phyloP scores from a whole-genome alignment of 139 green algal genomes.

The Gonium pectorale region DNA sequence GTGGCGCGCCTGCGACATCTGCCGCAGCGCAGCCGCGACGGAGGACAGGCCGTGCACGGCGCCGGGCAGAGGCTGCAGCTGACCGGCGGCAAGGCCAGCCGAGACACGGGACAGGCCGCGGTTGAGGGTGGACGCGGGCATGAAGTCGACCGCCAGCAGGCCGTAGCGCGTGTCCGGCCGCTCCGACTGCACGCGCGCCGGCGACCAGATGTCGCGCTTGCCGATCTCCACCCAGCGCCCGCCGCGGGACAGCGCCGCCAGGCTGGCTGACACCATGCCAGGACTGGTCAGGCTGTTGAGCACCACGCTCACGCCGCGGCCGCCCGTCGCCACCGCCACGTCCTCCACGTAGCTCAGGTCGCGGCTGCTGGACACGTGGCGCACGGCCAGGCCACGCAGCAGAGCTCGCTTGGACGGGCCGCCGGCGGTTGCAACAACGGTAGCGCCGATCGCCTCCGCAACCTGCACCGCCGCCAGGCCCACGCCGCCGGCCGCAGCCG shows the following conservation, averaged over 20 bases:
- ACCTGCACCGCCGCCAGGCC: constrained; percentile 82
- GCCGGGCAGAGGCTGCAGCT: constrained; percentile 52
- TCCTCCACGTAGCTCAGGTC: constrained; percentile 51
- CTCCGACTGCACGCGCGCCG: constrained; percentile 68
- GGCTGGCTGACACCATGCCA: constrained; percentile 75
- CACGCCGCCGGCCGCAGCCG: constrained; percentile 85
- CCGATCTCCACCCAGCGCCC: constrained; percentile 88
- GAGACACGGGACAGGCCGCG: constrained; percentile 51
- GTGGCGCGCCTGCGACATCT: constrained; percentile 88
- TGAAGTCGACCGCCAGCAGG: constrained; percentile 90
- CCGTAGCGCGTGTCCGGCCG: constrained; percentile 82
- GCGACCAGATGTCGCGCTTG: constrained; percentile 90
- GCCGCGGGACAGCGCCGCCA: constrained; percentile 66
- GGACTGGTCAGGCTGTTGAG: constrained; percentile 88
- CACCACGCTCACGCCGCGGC: constrained; percentile 66
- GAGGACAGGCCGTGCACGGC: constrained; percentile 51
- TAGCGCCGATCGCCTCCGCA: constrained; percentile 50
- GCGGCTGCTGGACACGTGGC: constrained; percentile 50
- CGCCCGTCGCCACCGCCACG: background rate
- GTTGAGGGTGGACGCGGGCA: constrained; percentile 69
- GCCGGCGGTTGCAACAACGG: constrained; percentile 74
- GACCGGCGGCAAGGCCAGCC: constrained; percentile 42
- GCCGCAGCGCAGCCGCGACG: constrained; percentile 72
- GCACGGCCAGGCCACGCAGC: constrained; percentile 68
- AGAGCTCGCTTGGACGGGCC: constrained; percentile 78